These are phyloP conservation scores for Ceratobasidium papillatum DNA, from an alignment of 1,284 basidiomycete genomes.

Conservation along the genomic window DNA sequence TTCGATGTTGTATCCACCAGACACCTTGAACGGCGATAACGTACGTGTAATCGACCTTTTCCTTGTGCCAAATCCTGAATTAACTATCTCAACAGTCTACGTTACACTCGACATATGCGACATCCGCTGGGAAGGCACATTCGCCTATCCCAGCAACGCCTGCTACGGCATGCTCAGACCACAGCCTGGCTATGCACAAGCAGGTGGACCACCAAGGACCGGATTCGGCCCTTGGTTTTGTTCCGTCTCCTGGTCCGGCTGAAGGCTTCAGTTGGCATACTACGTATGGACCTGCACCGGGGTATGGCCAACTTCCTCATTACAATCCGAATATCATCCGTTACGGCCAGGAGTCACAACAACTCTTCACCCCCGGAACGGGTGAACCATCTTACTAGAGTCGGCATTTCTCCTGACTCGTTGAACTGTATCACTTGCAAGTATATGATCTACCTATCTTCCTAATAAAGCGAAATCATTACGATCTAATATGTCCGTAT, in stretches of 20 bases:
- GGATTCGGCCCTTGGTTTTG: not conserved
- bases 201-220: not conserved
- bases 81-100: not conserved
- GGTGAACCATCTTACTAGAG: not conserved
- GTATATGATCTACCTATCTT: not conserved
- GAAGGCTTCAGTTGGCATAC: slow-evolving; percentile 1
- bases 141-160: slow-evolving; percentile 7
- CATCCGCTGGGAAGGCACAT: not conserved
- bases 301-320: not conserved
- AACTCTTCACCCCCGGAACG: not conserved
- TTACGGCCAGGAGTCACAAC: not conserved
- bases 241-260: not conserved
- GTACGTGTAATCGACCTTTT: not conserved
- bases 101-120: slow-evolving; percentile 41
- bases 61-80: not conserved
- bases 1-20: slow-evolving; percentile 19
- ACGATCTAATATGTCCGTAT: not conserved
- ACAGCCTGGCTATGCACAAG: not conserved
- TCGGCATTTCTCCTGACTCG: not conserved
- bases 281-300: not conserved
- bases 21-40: slow-evolving; percentile 3
- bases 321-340: not conserved
- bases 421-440: not conserved
- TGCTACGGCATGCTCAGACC: not conserved
- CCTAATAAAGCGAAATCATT: not conserved